These are phyloP conservation scores for Misopates orontium DNA, from an alignment of 257 asterid genomes.

Conservation along the genomic window DNA sequence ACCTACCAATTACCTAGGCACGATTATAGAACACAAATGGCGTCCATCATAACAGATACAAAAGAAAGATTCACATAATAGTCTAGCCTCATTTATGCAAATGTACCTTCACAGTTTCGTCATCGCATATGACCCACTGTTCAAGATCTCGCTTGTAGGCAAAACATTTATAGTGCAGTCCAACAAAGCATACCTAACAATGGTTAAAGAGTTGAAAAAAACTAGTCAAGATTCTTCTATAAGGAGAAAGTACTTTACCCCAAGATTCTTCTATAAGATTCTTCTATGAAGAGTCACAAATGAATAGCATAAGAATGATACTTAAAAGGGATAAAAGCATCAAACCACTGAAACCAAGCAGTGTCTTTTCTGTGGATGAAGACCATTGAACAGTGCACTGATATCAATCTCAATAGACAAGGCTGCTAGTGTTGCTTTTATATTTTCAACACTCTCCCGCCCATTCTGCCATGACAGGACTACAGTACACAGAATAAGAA, in stretches of 20 bases:
- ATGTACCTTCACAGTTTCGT: constrained; percentile 85
- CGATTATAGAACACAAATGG: constrained; percentile 4
- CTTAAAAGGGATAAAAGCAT: not conserved
- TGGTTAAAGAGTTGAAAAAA: not conserved
- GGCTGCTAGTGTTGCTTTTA: constrained; percentile 72
- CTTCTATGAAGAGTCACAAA: not conserved
- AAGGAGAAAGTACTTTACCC: too few species aligned
- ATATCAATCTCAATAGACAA: constrained; percentile 84
- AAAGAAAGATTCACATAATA: not conserved
- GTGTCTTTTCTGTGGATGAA: too few species aligned
- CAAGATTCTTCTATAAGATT: too few species aligned
- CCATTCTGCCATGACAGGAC: constrained; percentile 96
- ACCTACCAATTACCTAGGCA: constrained; percentile 73
- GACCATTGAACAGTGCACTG: constrained; percentile 78
- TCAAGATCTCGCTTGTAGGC: constrained; percentile 73
- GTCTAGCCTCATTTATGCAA: constrained; percentile 9
- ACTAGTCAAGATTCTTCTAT: too few species aligned
- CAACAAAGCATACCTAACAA: constrained; percentile 62
- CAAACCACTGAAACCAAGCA: constrained; percentile 90
- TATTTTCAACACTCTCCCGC: constrained; percentile 74
- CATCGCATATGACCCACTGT: constrained; percentile 91
- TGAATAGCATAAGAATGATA: too few species aligned
- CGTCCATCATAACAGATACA: constrained; percentile 6
- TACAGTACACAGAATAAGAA: constrained; percentile 38
- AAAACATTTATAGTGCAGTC: constrained; percentile 96